Evolutionary conservation across 2,329 filamentous ascomycete species (phyloP).

Genomic region (Rhexocercosporidium sp.): DNA sequence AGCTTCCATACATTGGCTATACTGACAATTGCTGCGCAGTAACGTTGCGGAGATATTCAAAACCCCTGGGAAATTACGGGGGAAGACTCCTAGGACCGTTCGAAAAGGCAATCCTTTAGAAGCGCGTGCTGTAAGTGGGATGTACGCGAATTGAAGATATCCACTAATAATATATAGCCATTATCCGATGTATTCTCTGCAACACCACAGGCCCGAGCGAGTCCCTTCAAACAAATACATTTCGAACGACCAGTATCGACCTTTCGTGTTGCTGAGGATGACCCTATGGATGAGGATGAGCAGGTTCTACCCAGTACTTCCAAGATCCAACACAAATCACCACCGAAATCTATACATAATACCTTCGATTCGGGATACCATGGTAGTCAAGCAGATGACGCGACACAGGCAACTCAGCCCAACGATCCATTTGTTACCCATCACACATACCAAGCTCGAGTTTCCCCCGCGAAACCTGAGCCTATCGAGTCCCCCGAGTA

Average conservation of each 20-base stretch:
- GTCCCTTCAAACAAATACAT: constrained; percentile 44
- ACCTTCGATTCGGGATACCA: constrained; percentile 72
- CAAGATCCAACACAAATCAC: constrained; percentile 25
- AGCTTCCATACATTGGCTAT: constrained; percentile 15
- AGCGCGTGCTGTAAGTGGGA: constrained; percentile 63
- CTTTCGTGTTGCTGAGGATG: constrained; percentile 65
- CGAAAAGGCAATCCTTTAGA: constrained; percentile 65
- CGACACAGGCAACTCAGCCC: constrained; percentile 30
- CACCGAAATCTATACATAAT: constrained; percentile 41
- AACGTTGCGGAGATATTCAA: constrained; percentile 97
- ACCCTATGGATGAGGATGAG: constrained; percentile 26
- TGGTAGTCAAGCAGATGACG: constrained; percentile 58
- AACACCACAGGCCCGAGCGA: constrained; percentile 56
- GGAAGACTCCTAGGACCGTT: constrained; percentile 77
- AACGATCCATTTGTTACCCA: constrained; percentile 15
- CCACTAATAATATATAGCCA: constrained; percentile 51
- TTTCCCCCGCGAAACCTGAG: constrained; percentile 20
- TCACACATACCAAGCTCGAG: background rate
- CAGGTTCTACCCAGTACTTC: constrained; percentile 19
- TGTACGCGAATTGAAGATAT: constrained; percentile 4
- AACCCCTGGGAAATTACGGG: constrained; percentile 81
- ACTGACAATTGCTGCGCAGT: constrained; percentile 53
- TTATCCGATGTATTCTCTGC: constrained; percentile 64
- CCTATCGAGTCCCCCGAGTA: constrained; percentile 7
- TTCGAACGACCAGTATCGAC: constrained; percentile 48